Percentiles rank a stretch among this genome's conserved stretches.
Evolutionary conservation across 2,329 filamentous ascomycete genomes (phyloP).

Genomic region (Daldinia sp.): DNA sequence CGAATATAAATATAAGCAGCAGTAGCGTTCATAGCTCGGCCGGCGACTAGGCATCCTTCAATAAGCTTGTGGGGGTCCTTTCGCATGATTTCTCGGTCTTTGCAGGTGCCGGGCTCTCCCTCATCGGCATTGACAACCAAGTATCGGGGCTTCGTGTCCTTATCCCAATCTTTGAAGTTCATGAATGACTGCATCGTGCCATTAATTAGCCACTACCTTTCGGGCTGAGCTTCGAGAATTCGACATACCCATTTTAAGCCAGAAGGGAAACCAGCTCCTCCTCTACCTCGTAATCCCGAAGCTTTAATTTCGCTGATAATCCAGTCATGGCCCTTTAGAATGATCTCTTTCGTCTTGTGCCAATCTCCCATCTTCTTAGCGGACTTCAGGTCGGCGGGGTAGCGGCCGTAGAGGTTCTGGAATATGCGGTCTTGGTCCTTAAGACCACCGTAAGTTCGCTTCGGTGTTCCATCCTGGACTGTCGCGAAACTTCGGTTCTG

Average conservation of each 20-base stretch:
- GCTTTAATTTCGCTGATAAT: slow-evolving; percentile 98
- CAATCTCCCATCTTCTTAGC: slow-evolving; percentile 99
- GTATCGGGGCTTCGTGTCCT: slow-evolving; percentile 95
- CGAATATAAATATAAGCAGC: slow-evolving; percentile 99
- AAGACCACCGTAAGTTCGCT: slow-evolving; percentile 84
- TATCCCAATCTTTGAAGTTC: slow-evolving; percentile 99
- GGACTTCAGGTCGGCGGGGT: slow-evolving; percentile 89
- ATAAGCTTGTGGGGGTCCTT: slow-evolving; percentile 99
- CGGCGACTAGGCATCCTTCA: slow-evolving; percentile 95
- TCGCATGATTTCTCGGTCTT: slow-evolving; percentile 99
- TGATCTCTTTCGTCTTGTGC: slow-evolving; percentile 99
- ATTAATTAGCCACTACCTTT: slow-evolving; percentile 31
- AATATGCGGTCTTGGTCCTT: slow-evolving; percentile 99
- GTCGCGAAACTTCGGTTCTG: slow-evolving; percentile 82
- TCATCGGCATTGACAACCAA: slow-evolving; percentile 98
- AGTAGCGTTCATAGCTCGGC: slow-evolving; percentile 98
- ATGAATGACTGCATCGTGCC: slow-evolving; percentile 83
- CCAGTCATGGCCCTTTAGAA: slow-evolving; percentile 98
- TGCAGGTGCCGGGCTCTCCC: slow-evolving; percentile 98
- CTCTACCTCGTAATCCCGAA: slow-evolving; percentile 93
- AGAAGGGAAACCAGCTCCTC: slow-evolving; percentile 97
- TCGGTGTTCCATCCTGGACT: slow-evolving; percentile 78
- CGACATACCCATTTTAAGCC: slow-evolving; percentile 93
- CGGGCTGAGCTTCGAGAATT: neutral
- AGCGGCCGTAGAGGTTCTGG: slow-evolving; percentile 96